Conservation (phyloP, 441 rosid genomes). For the Brassica balearica region DNA sequence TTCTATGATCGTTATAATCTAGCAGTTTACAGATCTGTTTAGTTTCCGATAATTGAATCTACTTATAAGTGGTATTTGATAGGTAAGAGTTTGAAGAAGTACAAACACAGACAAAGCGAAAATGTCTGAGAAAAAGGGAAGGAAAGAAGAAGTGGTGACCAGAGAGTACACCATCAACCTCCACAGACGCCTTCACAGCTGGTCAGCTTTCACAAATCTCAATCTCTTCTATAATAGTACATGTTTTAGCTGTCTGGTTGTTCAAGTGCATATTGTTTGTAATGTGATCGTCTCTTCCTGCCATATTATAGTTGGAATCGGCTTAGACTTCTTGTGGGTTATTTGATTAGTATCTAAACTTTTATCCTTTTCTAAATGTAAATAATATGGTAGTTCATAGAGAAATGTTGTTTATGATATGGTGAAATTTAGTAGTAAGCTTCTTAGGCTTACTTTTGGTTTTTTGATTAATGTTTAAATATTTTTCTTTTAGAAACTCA, state of each 20-base stretch:
- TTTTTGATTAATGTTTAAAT: no score
- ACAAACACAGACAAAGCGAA: not conserved
- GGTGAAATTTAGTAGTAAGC: no score
- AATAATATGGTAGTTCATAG: no score
- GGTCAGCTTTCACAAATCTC: not conserved
- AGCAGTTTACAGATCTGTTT: not conserved
- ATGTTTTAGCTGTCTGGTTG: not conserved
- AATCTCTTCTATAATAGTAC: not conserved
- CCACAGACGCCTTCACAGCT: slow-evolving; percentile 6
- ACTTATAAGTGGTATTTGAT: not conserved
- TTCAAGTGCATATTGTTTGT: not conserved
- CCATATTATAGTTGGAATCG: not conserved
- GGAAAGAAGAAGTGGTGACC: slow-evolving; percentile 6
- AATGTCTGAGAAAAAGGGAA: slow-evolving; percentile 7
- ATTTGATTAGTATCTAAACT: not conserved
- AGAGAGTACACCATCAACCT: slow-evolving; percentile 13
- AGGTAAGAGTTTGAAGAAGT: not conserved
- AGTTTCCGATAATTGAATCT: not conserved
- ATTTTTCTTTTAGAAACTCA: no score
- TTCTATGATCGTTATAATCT: not conserved
- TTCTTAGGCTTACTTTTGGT: no score
- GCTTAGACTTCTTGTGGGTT: not conserved
- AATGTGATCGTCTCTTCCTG: not conserved
- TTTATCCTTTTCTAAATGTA: no score
- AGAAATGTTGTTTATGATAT: no score